A percentile compares a stretch with the other conserved stretches of the same genome.
Evolutionary conservation across 371 early-diverging fungal genomes (phyloP).

Genomic region (Actinomortierella ambigua): DNA sequence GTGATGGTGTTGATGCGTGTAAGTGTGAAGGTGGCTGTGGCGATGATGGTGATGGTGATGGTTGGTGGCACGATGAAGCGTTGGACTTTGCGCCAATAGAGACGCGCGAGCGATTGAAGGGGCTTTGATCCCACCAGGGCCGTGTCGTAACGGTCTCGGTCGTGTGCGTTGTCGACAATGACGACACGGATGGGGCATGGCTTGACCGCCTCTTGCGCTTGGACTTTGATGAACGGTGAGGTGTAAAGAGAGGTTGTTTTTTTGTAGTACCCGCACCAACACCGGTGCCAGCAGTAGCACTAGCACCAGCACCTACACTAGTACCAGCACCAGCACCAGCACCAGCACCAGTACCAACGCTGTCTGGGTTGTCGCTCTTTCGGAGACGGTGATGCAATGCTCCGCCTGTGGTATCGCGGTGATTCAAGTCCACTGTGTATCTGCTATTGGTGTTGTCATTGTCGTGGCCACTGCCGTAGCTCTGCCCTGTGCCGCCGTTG

Average conservation of each 20-base stretch:
- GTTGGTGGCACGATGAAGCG: background rate
- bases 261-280: background rate
- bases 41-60: slow-evolving; percentile 2
- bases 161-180: slow-evolving; percentile 1
- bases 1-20: background rate
- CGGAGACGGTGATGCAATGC: no score
- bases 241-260: background rate
- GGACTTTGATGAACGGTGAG: background rate
- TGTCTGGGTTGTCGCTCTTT: no score
- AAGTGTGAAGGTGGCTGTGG: slow-evolving; percentile 4
- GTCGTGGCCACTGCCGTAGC: no score
- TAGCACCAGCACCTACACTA: background rate
- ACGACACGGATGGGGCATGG: no score
- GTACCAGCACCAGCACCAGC: background rate
- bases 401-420: no score
- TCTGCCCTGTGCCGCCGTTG: no score
- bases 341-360: background rate
- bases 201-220: background rate
- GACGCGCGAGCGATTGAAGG: slow-evolving; percentile 13
- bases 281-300: background rate
- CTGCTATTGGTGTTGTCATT: no score
- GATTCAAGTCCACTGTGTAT: no score
- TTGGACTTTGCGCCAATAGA: slow-evolving; percentile 9
- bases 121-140: slow-evolving; percentile 43
- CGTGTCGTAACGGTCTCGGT: slow-evolving; percentile 8